A percentile compares a stretch with the other conserved stretches of the same genome.
These are phyloP conservation scores for Clavariopsis aquatica DNA, from an alignment of 495 filamentous ascomycete species.

Conservation along the genomic window DNA sequence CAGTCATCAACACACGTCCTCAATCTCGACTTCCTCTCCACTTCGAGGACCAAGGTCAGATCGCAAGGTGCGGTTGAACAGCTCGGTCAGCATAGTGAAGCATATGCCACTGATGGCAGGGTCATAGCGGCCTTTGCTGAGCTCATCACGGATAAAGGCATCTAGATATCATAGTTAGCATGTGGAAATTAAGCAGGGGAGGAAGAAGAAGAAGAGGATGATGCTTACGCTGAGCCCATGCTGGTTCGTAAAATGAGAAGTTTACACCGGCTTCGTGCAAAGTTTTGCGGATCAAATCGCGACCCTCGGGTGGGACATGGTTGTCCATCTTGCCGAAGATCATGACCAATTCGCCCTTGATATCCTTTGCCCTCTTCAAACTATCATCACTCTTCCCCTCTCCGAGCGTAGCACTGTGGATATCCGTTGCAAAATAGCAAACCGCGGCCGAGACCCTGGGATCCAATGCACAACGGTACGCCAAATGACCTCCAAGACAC, in stretches of 20 bases:
- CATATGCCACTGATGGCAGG: slow-evolving; percentile 84
- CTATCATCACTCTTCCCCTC: slow-evolving; percentile 68
- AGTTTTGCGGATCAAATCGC: slow-evolving; percentile 83
- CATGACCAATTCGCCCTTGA: slow-evolving; percentile 76
- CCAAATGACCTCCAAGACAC: slow-evolving; percentile 92
- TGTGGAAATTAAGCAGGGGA: background rate
- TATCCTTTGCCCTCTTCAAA: slow-evolving; percentile 64
- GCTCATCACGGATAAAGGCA: slow-evolving; percentile 94
- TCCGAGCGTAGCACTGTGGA: slow-evolving; percentile 76
- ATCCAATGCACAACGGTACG: slow-evolving; percentile 81
- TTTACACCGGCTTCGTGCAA: slow-evolving; percentile 71
- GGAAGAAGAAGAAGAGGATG: background rate
- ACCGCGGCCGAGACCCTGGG: slow-evolving; percentile 72
- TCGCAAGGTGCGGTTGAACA: slow-evolving; percentile 78
- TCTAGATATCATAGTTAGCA: slow-evolving; percentile 39
- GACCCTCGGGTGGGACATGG: slow-evolving; percentile 81
- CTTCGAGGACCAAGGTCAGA: slow-evolving; percentile 66
- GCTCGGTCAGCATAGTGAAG: slow-evolving; percentile 85
- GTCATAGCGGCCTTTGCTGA: slow-evolving; percentile 91
- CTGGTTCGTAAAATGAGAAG: slow-evolving; percentile 85
- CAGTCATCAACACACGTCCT: slow-evolving; percentile 48
- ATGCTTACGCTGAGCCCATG: slow-evolving; percentile 80
- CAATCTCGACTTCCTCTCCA: slow-evolving; percentile 45
- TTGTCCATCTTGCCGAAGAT: slow-evolving; percentile 89
- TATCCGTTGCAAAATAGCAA: slow-evolving; percentile 91